These are phyloP conservation scores for Parsonsia alboflavescens DNA, from an alignment of 257 asterid genomes.

Conservation along the genomic window DNA sequence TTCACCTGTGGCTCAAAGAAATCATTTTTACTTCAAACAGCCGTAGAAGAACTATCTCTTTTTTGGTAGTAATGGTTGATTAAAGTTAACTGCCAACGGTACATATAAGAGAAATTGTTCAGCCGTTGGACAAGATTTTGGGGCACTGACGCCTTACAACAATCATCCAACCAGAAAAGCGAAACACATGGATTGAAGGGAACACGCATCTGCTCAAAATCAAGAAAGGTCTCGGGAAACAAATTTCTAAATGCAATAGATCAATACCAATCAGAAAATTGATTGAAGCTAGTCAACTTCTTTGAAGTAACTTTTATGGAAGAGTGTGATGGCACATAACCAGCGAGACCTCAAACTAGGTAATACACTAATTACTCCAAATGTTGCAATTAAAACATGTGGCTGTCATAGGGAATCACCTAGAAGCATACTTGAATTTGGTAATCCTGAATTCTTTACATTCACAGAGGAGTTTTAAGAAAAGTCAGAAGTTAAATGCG, in stretches of 20 bases:
- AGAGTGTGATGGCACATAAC: not conserved
- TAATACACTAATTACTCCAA: not conserved
- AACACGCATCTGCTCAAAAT: not conserved
- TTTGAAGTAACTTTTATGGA: not conserved
- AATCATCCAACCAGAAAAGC: not conserved
- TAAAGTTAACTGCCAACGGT: not conserved
- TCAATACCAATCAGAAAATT: not conserved
- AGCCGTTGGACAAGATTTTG: not conserved
- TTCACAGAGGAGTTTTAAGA: not conserved
- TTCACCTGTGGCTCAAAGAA: slow-evolving; percentile 49
- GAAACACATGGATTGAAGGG: not conserved
- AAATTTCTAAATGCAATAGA: not conserved
- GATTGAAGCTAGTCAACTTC: not conserved
- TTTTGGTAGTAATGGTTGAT: not conserved
- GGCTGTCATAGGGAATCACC: not conserved
- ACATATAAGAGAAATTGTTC: not conserved
- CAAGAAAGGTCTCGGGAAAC: not conserved
- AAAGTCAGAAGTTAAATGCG: not conserved
- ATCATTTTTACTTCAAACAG: not conserved
- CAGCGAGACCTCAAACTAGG: not conserved
- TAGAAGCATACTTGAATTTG: not conserved
- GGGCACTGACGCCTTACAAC: not conserved
- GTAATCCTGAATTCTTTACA: not conserved
- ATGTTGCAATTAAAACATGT: not conserved
- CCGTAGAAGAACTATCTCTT: not conserved